phyloP scores from a whole-genome alignment of 768 basidiomycete genomes.

The Tulasnella sp. region DNA sequence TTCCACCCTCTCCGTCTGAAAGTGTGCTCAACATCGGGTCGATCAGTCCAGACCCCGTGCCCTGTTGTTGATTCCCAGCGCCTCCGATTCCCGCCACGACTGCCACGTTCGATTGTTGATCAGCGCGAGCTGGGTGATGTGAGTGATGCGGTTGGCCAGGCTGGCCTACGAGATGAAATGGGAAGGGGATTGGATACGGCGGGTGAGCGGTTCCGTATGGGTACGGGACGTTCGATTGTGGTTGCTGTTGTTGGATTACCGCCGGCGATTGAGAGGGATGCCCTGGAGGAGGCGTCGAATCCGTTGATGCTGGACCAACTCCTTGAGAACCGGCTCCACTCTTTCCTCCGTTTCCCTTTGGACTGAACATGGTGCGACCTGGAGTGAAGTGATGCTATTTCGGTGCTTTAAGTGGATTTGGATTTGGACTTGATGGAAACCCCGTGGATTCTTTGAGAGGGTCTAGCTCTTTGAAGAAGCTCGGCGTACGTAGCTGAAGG shows the following conservation, averaged over 20 bases:
- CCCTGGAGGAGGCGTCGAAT: too few species aligned
- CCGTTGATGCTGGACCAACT: too few species aligned
- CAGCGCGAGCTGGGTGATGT: conserved; percentile 2
- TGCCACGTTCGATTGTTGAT: neutral
- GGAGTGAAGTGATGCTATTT: too few species aligned
- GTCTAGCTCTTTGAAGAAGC: too few species aligned
- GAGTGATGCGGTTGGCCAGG: neutral
- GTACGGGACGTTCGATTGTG: conserved; percentile 1
- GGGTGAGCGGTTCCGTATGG: conserved; percentile 1
- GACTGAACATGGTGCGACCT: too few species aligned
- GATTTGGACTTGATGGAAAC: too few species aligned
- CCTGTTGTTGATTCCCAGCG: conserved; percentile 3
- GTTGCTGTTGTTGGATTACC: conserved; percentile 11
- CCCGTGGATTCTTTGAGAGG: too few species aligned
- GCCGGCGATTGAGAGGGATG: neutral
- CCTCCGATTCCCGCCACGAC: neutral
- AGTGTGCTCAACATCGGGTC: conserved; percentile 15
- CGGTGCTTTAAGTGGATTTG: too few species aligned
- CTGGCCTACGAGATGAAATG: conserved; percentile 2
- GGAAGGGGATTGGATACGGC: neutral
- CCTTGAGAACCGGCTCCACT: too few species aligned
- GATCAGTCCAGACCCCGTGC: conserved; percentile 3
- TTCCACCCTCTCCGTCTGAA: conserved; percentile 13
- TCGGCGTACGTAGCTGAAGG: too few species aligned
- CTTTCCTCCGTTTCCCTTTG: too few species aligned